These are phyloP conservation scores for Kodamaea kaohsiungensis DNA, from an alignment of 805 yeast genomes.

Conservation along the genomic window DNA sequence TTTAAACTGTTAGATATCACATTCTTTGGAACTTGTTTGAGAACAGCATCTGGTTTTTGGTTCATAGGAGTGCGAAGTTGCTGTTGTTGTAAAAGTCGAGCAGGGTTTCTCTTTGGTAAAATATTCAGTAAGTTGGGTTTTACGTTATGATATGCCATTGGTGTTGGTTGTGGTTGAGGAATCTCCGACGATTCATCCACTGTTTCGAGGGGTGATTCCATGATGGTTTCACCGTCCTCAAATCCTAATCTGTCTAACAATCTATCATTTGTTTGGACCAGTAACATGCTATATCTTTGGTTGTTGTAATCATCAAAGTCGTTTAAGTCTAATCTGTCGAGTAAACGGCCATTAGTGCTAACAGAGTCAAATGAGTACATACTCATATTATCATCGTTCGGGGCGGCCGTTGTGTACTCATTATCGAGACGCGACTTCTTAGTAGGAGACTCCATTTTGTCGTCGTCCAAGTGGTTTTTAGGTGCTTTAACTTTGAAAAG, in stretches of 20 bases:
- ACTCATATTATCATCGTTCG: slow-evolving; percentile 32
- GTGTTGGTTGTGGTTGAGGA: not conserved
- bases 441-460: slow-evolving; percentile 9
- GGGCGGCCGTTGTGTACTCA: slow-evolving; percentile 18
- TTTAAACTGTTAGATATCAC: slow-evolving; percentile 1
- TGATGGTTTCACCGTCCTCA: slow-evolving; percentile 12
- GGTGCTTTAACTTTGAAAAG: not conserved
- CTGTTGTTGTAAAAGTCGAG: not conserved
- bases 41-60: slow-evolving; percentile 4
- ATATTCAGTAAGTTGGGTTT: slow-evolving; percentile 8
- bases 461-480: not conserved
- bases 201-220: slow-evolving; percentile 12
- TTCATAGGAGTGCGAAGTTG: not conserved
- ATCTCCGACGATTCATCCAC: not conserved
- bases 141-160: not conserved
- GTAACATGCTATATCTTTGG: slow-evolving; percentile 20
- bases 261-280: slow-evolving; percentile 33
- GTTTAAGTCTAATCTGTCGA: slow-evolving; percentile 35
- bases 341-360: slow-evolving; percentile 41
- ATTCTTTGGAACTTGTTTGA: slow-evolving; percentile 9
- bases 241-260: slow-evolving; percentile 30
- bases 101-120: slow-evolving; percentile 7
- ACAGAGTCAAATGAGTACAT: slow-evolving; percentile 47
- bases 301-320: slow-evolving; percentile 15
- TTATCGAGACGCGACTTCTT: slow-evolving; percentile 6